These are phyloP conservation scores for Chloranthus sessilifolius DNA, from an alignment of 164 flowering plant genomes.

Conservation along the genomic window DNA sequence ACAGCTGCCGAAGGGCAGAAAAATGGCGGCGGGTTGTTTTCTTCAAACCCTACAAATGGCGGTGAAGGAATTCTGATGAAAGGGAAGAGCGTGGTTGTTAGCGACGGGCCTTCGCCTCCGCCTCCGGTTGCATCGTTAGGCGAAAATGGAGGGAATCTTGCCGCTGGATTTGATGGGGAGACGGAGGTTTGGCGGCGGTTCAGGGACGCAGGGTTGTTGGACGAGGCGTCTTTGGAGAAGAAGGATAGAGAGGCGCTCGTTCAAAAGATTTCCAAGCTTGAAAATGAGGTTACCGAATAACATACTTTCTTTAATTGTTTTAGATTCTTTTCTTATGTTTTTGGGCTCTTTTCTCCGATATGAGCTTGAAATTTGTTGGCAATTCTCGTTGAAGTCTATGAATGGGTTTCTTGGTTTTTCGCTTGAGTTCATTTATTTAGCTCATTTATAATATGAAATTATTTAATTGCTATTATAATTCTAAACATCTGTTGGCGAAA, in stretches of 20 bases:
- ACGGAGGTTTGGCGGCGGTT: slow-evolving; percentile 76
- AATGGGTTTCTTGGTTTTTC: too few relatives aligned
- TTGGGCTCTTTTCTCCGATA: too few relatives aligned
- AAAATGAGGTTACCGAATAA: slow-evolving; percentile 85
- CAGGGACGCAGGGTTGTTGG: slow-evolving; percentile 69
- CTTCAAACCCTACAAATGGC: slow-evolving; percentile 20
- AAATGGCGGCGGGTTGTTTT: too few relatives aligned
- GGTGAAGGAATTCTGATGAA: too few relatives aligned
- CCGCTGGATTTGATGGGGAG: slow-evolving; percentile 19
- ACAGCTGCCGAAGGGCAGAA: slow-evolving; percentile 23
- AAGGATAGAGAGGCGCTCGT: slow-evolving; percentile 57
- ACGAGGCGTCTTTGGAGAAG: slow-evolving; percentile 53
- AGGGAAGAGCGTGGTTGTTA: slow-evolving; percentile 41
- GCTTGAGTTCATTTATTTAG: too few relatives aligned
- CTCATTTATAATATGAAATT: too few relatives aligned
- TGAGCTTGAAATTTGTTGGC: too few relatives aligned
- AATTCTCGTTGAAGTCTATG: too few relatives aligned
- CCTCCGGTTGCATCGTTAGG: slow-evolving; percentile 41
- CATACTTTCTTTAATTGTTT: too few relatives aligned
- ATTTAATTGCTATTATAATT: too few relatives aligned
- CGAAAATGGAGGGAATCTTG: slow-evolving; percentile 23
- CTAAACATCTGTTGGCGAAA: too few relatives aligned
- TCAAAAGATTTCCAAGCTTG: slow-evolving; percentile 48
- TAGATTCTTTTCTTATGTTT: too few relatives aligned
- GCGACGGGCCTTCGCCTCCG: slow-evolving; percentile 33